Percentiles rank a stretch among this genome's conserved stretches.
Conservation (phyloP, 75 land plant species). For the Pinus tabuliformis region DNA sequence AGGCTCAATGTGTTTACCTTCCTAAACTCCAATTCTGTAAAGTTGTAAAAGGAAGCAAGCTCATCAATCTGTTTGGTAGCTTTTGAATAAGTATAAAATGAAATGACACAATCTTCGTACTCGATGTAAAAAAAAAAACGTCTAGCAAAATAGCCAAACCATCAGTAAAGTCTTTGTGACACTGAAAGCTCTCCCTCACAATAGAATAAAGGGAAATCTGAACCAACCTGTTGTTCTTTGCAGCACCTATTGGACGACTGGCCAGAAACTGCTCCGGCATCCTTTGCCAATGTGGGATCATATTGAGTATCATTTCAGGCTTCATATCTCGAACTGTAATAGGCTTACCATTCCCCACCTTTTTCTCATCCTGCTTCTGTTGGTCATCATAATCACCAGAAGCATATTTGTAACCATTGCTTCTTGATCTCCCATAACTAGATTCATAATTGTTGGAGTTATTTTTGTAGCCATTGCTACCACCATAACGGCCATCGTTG, state of each 20-base stretch:
- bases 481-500: conserved; percentile 6
- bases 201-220: conserved; percentile 69
- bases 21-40: no score
- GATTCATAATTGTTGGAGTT: conserved; percentile 7
- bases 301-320: conserved; percentile 48
- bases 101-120: conserved; percentile 28
- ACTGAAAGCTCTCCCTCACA: conserved; percentile 75
- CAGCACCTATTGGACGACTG: conserved; percentile 83
- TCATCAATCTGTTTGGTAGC: conserved; percentile 78
- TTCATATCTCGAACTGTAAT: conserved; percentile 55
- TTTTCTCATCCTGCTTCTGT: conserved; percentile 20
- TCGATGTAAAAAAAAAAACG: conserved; percentile 77
- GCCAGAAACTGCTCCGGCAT: conserved; percentile 78
- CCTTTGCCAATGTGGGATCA: conserved; percentile 57
- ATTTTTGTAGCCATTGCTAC: conserved; percentile 4
- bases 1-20: no score
- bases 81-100: conserved; percentile 47
- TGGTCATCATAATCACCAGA: conserved; percentile 15
- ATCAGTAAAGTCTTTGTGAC: conserved; percentile 71
- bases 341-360: conserved; percentile 26
- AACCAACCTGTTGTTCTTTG: conserved; percentile 69
- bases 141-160: conserved; percentile 64
- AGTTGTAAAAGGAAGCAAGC: conserved; percentile 50
- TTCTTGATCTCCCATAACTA: neutral
- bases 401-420: conserved; percentile 8